phyloP scores from a whole-genome alignment of 2,329 filamentous ascomycete species.

The Chrysosporium queenslandicum region DNA sequence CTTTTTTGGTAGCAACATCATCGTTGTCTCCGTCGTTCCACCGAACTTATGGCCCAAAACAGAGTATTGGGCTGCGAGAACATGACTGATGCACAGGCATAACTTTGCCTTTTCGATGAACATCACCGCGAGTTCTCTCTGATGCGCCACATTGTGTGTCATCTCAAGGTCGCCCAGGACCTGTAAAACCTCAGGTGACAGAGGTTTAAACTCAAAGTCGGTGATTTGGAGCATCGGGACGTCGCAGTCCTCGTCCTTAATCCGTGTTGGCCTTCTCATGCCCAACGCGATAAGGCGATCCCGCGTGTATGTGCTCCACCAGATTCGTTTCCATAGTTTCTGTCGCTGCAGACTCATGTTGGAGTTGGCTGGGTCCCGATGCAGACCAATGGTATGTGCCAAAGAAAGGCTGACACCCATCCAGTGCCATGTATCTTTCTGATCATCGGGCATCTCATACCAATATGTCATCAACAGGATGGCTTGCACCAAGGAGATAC shows the following conservation, averaged over 20 bases:
- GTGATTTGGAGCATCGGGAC: conserved; percentile 77
- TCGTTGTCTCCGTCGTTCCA: conserved; percentile 61
- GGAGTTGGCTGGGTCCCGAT: conserved; percentile 72
- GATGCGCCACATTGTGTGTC: conserved; percentile 60
- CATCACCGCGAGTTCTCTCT: conserved; percentile 71
- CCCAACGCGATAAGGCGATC: conserved; percentile 86
- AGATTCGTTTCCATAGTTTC: conserved; percentile 86
- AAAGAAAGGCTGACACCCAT: conserved; percentile 92
- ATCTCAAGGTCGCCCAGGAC: conserved; percentile 61
- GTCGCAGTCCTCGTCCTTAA: conserved; percentile 88
- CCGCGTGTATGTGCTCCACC: conserved; percentile 97
- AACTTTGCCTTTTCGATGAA: conserved; percentile 87
- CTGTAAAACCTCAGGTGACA: conserved; percentile 58
- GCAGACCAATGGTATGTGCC: conserved; percentile 84
- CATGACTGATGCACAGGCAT: conserved; percentile 78
- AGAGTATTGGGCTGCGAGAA: conserved; percentile 84
- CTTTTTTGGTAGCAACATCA: conserved; percentile 89
- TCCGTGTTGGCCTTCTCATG: conserved; percentile 83
- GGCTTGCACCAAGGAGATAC: conserved; percentile 77
- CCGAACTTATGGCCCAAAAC: conserved; percentile 71
- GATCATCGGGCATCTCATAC: conserved; percentile 93
- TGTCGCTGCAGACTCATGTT: conserved; percentile 64
- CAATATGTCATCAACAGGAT: conserved; percentile 91
- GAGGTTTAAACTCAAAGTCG: conserved; percentile 69
- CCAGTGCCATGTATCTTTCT: conserved; percentile 98